phyloP scores from a whole-genome alignment of 441 rosid species.

The Syzygium malaccense region DNA sequence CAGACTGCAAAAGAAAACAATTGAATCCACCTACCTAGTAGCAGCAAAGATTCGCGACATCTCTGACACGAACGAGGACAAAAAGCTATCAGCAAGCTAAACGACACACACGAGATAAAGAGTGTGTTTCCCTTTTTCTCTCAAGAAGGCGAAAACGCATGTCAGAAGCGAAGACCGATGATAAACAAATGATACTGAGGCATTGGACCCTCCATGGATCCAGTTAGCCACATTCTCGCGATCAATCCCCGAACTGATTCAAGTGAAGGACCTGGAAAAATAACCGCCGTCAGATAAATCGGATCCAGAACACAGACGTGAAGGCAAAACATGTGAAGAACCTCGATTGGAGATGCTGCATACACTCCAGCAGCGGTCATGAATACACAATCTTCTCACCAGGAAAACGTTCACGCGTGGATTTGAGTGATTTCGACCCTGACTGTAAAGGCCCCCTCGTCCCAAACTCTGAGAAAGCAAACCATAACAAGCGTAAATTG shows the following conservation, averaged over 20 bases:
- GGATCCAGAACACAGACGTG: not conserved
- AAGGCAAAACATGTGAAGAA: not conserved
- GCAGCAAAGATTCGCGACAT: not conserved
- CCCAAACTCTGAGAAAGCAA: not conserved
- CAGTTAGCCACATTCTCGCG: not conserved
- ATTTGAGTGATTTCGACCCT: not conserved
- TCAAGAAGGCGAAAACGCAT: not conserved
- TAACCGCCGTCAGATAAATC: not conserved
- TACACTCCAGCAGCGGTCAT: not conserved
- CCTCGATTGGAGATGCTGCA: not conserved
- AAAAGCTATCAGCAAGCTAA: not conserved
- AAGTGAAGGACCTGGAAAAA: not conserved
- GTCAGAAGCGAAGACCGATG: not conserved
- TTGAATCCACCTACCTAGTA: not conserved
- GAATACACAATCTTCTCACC: not conserved
- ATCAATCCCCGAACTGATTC: not conserved
- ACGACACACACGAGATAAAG: not conserved
- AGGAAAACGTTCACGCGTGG: not conserved
- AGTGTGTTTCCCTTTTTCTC: not conserved
- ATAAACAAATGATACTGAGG: not conserved
- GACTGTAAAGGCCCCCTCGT: not conserved
- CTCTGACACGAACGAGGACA: not conserved
- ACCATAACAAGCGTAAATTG: not conserved
- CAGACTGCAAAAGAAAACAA: not conserved
- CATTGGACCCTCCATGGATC: not conserved